Conservation (phyloP, 2,329 filamentous ascomycete genomes). For the Ophiosphaerella korrae region DNA sequence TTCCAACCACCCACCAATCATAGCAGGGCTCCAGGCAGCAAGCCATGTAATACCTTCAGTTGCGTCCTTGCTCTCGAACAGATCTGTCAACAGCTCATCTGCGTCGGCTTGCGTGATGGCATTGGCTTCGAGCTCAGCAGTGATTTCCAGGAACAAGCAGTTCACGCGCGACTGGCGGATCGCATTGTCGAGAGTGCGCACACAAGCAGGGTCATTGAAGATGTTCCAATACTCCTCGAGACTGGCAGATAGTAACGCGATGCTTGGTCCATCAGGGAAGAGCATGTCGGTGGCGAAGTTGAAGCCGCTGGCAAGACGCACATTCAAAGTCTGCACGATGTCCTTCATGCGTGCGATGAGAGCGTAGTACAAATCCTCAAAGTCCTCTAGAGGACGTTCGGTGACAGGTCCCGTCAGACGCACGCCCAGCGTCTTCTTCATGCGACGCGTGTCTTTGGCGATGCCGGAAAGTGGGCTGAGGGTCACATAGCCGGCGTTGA, state of each 20-base stretch:
- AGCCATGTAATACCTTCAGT: slow-evolving; percentile 30
- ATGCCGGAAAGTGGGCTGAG: slow-evolving; percentile 20
- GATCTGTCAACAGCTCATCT: slow-evolving; percentile 15
- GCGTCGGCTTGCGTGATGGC: slow-evolving; percentile 17
- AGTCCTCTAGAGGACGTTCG: slow-evolving; percentile 50
- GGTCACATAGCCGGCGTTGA: slow-evolving; percentile 38
- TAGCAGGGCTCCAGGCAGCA: slow-evolving; percentile 25
- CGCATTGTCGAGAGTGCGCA: slow-evolving; percentile 32
- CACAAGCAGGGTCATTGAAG: slow-evolving; percentile 30
- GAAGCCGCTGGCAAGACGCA: slow-evolving; percentile 35
- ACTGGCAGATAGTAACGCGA: slow-evolving; percentile 17
- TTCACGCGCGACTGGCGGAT: slow-evolving; percentile 24
- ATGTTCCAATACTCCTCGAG: slow-evolving; percentile 29
- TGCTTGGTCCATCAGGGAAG: slow-evolving; percentile 15
- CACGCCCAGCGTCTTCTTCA: slow-evolving; percentile 55
- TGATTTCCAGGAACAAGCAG: slow-evolving; percentile 22
- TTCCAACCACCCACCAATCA: slow-evolving; percentile 32
- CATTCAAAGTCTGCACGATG: slow-evolving; percentile 25
- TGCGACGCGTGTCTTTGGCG: slow-evolving; percentile 14
- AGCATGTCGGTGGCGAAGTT: slow-evolving; percentile 13
- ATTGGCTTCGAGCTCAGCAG: slow-evolving; percentile 11
- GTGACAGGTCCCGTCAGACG: slow-evolving; percentile 60
- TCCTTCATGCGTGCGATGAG: slow-evolving; percentile 32
- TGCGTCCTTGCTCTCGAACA: slow-evolving; percentile 15
- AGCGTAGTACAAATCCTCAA: slow-evolving; percentile 42